Percentiles rank a stretch among this genome's conserved stretches.
Conservation (phyloP, 805 yeast species). For the Teunomyces aglyptinius region DNA sequence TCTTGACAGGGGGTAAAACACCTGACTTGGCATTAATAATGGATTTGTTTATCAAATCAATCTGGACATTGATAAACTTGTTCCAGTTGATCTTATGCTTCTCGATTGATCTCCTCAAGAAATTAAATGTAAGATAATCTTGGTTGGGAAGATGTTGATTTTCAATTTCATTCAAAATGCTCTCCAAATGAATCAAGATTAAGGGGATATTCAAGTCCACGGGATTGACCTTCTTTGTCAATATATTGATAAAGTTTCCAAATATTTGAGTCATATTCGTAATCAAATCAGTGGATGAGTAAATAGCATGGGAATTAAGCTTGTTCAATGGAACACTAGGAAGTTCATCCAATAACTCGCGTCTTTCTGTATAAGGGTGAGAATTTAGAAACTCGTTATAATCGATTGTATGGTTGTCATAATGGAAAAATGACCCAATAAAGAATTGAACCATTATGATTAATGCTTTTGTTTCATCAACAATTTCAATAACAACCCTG, state of each 20-base stretch:
- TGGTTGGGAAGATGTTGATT: constrained; percentile 46
- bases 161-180: constrained; percentile 33
- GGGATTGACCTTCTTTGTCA: constrained; percentile 37
- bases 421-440: constrained; percentile 41
- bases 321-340: constrained; percentile 26
- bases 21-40: constrained; percentile 37
- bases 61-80: constrained; percentile 55
- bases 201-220: constrained; percentile 34
- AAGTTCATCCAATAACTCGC: constrained; percentile 24
- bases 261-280: constrained; percentile 48
- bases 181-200: constrained; percentile 29
- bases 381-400: constrained; percentile 28
- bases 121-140: constrained; percentile 55
- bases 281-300: constrained; percentile 44
- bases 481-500: constrained; percentile 30
- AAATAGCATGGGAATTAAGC: constrained; percentile 38
- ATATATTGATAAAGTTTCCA: constrained; percentile 35
- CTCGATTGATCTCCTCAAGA: constrained; percentile 51
- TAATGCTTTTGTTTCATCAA: constrained; percentile 35
- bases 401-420: constrained; percentile 28
- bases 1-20: constrained; percentile 32
- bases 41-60: constrained; percentile 35
- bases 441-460: constrained; percentile 40
- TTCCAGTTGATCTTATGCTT: constrained; percentile 57
- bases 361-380: constrained; percentile 30